These are phyloP conservation scores for Violaceomyces palustris DNA, from an alignment of 1,284 basidiomycete species.

Conservation along the genomic window DNA sequence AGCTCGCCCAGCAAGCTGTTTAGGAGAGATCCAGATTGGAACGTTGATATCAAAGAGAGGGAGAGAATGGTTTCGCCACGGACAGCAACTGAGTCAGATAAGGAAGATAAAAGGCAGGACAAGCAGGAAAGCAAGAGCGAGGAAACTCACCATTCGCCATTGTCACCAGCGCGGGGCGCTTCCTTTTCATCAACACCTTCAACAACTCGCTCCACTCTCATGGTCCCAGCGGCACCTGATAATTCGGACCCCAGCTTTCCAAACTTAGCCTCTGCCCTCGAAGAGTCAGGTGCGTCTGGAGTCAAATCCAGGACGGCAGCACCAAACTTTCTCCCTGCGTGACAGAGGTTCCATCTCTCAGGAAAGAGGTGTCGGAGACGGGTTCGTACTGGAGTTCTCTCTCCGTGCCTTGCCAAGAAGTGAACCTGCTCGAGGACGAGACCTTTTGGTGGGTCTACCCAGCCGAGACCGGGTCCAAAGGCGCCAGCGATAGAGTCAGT, in stretches of 20 bases:
- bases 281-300: conserved; percentile 2
- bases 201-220: too few species aligned
- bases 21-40: background rate
- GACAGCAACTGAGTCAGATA: too few species aligned
- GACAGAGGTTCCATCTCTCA: conserved; percentile 46
- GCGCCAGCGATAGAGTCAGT: too few species aligned
- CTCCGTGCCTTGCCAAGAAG: conserved; percentile 48
- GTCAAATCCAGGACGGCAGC: conserved; percentile 32
- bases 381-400: conserved; percentile 45
- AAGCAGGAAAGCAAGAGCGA: too few species aligned
- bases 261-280: background rate
- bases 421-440: conserved; percentile 43
- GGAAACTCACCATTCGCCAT: background rate
- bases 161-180: too few species aligned
- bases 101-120: too few species aligned
- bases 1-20: conserved; percentile 71
- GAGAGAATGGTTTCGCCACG: background rate
- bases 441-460: conserved; percentile 30
- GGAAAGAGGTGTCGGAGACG: conserved; percentile 42
- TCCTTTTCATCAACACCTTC: too few species aligned
- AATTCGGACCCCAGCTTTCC: too few species aligned
- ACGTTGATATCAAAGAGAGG: background rate
- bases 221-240: too few species aligned
- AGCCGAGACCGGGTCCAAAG: conserved; percentile 30
- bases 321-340: conserved; percentile 36